These are phyloP conservation scores for Megacollybia marginata DNA, from an alignment of 768 basidiomycete genomes.

Conservation along the genomic window DNA sequence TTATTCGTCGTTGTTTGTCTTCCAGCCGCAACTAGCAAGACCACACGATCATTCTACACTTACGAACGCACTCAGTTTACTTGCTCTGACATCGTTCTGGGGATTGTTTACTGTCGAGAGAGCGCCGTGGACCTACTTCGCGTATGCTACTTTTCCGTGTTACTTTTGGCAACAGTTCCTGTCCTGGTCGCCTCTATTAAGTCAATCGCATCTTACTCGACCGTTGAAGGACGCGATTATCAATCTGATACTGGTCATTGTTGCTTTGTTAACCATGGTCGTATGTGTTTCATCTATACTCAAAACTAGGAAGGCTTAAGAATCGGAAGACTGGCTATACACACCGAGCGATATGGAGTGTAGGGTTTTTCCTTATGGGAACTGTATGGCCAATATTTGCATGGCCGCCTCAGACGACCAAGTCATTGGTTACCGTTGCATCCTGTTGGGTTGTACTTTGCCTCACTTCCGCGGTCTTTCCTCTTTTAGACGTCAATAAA, in stretches of 20 bases:
- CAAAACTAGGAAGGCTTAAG: neutral
- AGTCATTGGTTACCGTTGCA: neutral
- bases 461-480: constrained; percentile 55
- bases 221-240: neutral
- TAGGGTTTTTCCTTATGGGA: constrained; percentile 55
- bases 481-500: constrained; percentile 66
- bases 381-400: constrained; percentile 53
- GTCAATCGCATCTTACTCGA: neutral
- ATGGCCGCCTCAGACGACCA: constrained; percentile 34
- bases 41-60: neutral
- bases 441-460: constrained; percentile 44
- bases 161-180: constrained; percentile 69
- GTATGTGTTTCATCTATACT: neutral
- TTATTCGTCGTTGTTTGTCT: constrained; percentile 52
- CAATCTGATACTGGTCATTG: neutral
- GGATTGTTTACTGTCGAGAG: constrained; percentile 50
- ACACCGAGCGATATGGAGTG: constrained; percentile 63
- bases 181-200: constrained; percentile 12
- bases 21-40: constrained; percentile 30
- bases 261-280: neutral
- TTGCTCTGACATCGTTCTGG: constrained; percentile 31
- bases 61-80: too few relatives aligned
- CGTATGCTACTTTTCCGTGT: constrained; percentile 68
- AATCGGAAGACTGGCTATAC: constrained; percentile 56
- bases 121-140: constrained; percentile 65